These are phyloP conservation scores for Epichloe amarillans DNA, from an alignment of 2,329 filamentous ascomycete genomes.

Conservation along the genomic window DNA sequence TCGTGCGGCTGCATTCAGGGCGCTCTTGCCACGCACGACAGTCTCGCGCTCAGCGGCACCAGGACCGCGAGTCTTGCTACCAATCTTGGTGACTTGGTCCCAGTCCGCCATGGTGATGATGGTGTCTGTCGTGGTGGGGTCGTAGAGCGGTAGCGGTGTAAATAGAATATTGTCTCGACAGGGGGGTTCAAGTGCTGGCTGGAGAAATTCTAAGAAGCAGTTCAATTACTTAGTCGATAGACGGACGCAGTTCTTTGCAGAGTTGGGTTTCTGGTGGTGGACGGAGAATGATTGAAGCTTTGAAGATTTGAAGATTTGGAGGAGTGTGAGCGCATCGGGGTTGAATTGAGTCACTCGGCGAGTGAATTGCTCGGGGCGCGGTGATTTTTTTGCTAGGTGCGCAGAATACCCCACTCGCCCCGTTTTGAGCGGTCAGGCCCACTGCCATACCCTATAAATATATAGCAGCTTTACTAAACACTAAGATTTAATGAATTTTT, in stretches of 20 bases:
- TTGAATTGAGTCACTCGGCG: conserved; percentile 26
- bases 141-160: not conserved
- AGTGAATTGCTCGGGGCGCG: not conserved
- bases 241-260: not conserved
- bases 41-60: conserved; percentile 63
- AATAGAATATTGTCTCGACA: not conserved
- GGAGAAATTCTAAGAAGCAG: not conserved
- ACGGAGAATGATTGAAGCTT: conserved; percentile 3
- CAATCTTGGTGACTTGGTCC: conserved; percentile 86
- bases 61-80: conserved; percentile 63
- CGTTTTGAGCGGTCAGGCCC: no score
- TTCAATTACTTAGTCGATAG: not conserved
- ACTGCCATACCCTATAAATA: no score
- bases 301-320: conserved; percentile 17
- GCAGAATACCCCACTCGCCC: no score
- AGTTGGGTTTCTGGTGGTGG: not conserved
- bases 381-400: no score
- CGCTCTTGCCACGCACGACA: conserved; percentile 69
- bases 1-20: conserved; percentile 82
- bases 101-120: conserved; percentile 59
- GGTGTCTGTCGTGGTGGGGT: conserved; percentile 11
- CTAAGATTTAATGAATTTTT: no score
- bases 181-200: not conserved
- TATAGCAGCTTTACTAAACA: no score
- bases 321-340: conserved; percentile 17